Evolutionary conservation across 805 yeast genomes (phyloP).

Genomic region (Wickerhamia fluorescens): DNA sequence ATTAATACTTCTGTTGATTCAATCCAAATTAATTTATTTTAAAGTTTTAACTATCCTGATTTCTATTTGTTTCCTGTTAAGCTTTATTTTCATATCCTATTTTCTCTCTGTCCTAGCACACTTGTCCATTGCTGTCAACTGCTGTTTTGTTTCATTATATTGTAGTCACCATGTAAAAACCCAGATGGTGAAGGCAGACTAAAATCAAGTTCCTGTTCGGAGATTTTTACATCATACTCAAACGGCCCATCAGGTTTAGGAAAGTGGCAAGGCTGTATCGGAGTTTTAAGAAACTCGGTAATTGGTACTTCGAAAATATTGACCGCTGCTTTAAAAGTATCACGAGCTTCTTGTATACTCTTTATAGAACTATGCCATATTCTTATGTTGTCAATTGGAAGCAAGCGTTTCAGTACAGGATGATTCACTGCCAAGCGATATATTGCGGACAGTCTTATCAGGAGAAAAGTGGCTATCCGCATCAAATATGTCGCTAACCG

Average conservation of each 20-base stretch:
- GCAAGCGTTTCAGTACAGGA: constrained; percentile 6
- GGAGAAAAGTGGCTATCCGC: constrained; percentile 24
- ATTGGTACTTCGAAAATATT: constrained; percentile 21
- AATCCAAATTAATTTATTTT: no score
- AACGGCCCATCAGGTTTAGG: constrained; percentile 2
- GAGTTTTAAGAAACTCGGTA: constrained; percentile 5
- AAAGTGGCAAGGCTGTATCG: constrained; percentile 5
- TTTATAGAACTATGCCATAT: constrained; percentile 22
- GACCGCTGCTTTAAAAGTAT: constrained; percentile 14
- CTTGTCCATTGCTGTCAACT: no score
- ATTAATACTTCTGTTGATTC: no score
- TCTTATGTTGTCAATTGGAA: constrained; percentile 13
- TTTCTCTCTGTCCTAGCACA: no score
- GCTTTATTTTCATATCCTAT: no score
- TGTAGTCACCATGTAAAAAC: not conserved
- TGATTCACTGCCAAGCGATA: constrained; percentile 24
- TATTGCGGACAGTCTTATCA: constrained; percentile 19
- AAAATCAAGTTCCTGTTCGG: constrained; percentile 1
- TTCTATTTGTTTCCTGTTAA: no score
- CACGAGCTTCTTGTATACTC: constrained; percentile 17
- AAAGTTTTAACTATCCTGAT: no score
- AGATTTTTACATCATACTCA: not conserved
- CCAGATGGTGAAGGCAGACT: not conserved
- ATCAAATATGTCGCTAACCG: constrained; percentile 21
- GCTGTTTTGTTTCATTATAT: no score